These are phyloP conservation scores for Lipomyces sp. DNA, from an alignment of 805 yeast genomes.

Conservation along the genomic window DNA sequence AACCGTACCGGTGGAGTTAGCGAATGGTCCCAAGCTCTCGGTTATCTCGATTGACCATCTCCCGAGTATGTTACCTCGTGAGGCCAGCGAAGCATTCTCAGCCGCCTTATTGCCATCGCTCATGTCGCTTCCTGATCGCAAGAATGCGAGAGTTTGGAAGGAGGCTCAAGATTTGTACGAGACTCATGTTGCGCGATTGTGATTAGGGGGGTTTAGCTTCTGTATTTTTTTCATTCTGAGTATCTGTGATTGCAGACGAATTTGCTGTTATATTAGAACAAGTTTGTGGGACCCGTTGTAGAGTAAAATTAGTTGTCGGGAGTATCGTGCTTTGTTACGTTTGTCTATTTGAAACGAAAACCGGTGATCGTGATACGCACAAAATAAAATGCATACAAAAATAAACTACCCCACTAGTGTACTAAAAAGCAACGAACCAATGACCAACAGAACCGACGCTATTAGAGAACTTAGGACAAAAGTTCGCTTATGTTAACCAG, in stretches of 20 bases:
- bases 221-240: not conserved
- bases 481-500: not conserved
- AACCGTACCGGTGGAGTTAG: slow-evolving; percentile 83
- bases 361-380: not conserved
- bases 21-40: slow-evolving; percentile 72
- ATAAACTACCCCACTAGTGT: not conserved
- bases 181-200: slow-evolving; percentile 78
- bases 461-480: not conserved
- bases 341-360: slow-evolving; percentile 7
- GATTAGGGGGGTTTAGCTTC: not conserved
- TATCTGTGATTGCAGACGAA: not conserved
- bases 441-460: not conserved
- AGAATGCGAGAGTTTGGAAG: slow-evolving; percentile 86
- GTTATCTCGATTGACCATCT: slow-evolving; percentile 96
- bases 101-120: slow-evolving; percentile 87
- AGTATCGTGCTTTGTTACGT: not conserved
- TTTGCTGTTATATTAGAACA: not conserved
- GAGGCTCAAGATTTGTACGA: slow-evolving; percentile 84
- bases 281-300: not conserved
- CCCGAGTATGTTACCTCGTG: slow-evolving; percentile 95
- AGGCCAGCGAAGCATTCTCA: slow-evolving; percentile 90
- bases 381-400: not conserved
- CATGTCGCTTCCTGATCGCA: slow-evolving; percentile 80
- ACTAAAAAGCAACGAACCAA: not conserved
- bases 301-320: not conserved